phyloP scores from a whole-genome alignment of 495 filamentous ascomycete species.

The Hypoxylon cercidicola region DNA sequence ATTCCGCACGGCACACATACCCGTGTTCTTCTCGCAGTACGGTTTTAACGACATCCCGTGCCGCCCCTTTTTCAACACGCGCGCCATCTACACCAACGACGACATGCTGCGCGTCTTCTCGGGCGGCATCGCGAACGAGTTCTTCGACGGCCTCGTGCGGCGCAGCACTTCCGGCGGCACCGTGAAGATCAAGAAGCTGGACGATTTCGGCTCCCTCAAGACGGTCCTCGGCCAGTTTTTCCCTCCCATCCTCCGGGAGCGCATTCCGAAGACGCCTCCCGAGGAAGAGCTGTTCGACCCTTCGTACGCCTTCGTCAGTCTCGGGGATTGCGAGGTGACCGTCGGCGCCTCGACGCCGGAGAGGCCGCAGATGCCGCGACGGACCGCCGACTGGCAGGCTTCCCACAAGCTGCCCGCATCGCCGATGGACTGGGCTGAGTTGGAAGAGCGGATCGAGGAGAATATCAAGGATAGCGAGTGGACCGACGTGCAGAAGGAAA shows the following conservation, averaged over 20 bases:
- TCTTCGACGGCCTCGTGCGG: constrained; percentile 67
- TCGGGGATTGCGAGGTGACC: neutral
- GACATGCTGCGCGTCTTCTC: constrained; percentile 75
- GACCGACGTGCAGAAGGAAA: constrained; percentile 27
- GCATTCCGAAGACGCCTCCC: too few relatives aligned
- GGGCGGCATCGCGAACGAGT: constrained; percentile 81
- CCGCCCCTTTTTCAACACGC: constrained; percentile 71
- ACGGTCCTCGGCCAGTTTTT: too few relatives aligned
- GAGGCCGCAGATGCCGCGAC: constrained; percentile 6
- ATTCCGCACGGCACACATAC: constrained; percentile 71
- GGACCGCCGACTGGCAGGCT: neutral
- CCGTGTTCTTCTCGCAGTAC: constrained; percentile 81
- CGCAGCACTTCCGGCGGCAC: constrained; percentile 57
- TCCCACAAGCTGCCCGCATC: neutral
- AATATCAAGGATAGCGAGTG: constrained; percentile 24
- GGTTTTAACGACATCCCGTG: constrained; percentile 69
- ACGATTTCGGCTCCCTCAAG: constrained; percentile 68
- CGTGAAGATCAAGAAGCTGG: constrained; percentile 58
- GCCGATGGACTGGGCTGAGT: constrained; percentile 13
- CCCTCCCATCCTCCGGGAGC: too few relatives aligned
- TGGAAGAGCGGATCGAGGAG: constrained; percentile 3
- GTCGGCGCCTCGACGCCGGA: too few relatives aligned
- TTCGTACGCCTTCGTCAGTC: neutral
- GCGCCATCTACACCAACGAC: constrained; percentile 64
- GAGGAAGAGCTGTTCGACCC: too few relatives aligned